phyloP scores from a whole-genome alignment of 257 asterid genomes.

The Mentha longifolia region DNA sequence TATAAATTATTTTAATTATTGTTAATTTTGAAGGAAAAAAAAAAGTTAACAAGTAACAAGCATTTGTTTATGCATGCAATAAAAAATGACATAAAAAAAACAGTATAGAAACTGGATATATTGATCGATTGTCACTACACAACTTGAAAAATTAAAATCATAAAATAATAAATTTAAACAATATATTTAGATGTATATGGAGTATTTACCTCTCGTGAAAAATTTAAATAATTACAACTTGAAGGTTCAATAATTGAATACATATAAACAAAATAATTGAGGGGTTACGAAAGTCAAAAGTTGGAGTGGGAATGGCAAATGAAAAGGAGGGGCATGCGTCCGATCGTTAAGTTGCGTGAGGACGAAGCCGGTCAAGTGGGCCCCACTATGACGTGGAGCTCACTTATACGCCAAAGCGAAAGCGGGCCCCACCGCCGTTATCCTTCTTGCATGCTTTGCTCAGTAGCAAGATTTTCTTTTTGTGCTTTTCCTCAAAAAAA shows the following conservation, averaged over 20 bases:
- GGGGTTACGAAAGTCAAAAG: constrained; percentile 30
- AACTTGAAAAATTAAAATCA: not conserved
- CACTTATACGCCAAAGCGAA: constrained; percentile 31
- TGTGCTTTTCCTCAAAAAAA: not conserved
- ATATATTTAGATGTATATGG: no score
- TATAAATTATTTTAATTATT: no score
- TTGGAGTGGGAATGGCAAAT: constrained; percentile 6
- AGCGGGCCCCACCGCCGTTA: constrained; percentile 34
- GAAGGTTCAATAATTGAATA: constrained; percentile 16
- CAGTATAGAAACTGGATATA: no score
- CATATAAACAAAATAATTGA: not conserved
- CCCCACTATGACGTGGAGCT: constrained; percentile 35
- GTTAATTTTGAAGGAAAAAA: no score
- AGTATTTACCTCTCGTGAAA: no score
- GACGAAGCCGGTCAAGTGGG: constrained; percentile 29
- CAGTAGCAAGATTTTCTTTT: constrained; percentile 38
- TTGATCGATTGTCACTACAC: no score
- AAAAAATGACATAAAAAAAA: no score
- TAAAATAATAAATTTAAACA: no score
- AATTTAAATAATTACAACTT: not conserved
- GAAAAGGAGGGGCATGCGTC: constrained; percentile 25
- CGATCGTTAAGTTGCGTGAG: constrained; percentile 31
- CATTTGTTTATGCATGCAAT: no score
- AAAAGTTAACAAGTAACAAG: no score
- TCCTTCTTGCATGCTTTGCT: constrained; percentile 25